Conservation (phyloP, 257 asterid species). For the Nicotiana tabacum region DNA sequence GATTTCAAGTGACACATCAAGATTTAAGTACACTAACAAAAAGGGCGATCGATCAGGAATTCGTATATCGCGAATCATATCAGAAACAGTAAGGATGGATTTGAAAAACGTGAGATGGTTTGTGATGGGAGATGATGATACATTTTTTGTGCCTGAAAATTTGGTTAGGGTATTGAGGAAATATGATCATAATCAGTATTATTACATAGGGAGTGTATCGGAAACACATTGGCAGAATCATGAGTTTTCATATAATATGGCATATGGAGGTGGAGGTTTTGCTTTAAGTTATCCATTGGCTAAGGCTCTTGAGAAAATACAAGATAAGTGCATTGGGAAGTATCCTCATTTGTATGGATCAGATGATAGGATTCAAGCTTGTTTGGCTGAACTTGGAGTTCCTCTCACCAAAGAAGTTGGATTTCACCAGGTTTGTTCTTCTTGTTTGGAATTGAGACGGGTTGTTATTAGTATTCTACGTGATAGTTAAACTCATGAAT, state of each 20-base stretch:
- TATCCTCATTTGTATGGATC: slow-evolving; percentile 37
- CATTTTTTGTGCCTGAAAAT: slow-evolving; percentile 36
- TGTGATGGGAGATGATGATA: slow-evolving; percentile 43
- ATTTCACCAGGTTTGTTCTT: slow-evolving; percentile 26
- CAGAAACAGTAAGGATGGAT: slow-evolving; percentile 28
- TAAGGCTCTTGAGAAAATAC: slow-evolving; percentile 27
- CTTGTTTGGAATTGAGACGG: no score
- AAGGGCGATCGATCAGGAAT: slow-evolving; percentile 23
- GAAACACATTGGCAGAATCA: slow-evolving; percentile 38
- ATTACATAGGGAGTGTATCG: slow-evolving; percentile 34
- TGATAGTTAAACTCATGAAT: not conserved
- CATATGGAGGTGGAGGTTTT: slow-evolving; percentile 42
- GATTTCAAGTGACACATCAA: slow-evolving; percentile 28
- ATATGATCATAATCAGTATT: slow-evolving; percentile 33
- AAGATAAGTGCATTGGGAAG: slow-evolving; percentile 30
- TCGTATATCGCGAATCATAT: slow-evolving; percentile 22
- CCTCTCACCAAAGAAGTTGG: slow-evolving; percentile 33
- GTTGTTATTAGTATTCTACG: not conserved
- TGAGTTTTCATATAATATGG: slow-evolving; percentile 34
- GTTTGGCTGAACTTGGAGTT: slow-evolving; percentile 36
- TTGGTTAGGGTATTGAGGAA: slow-evolving; percentile 29
- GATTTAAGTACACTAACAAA: slow-evolving; percentile 18
- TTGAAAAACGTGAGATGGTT: slow-evolving; percentile 36
- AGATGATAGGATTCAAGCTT: slow-evolving; percentile 41
- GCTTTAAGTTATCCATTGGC: slow-evolving; percentile 42